These are phyloP conservation scores for Corylus americana DNA, from an alignment of 306 rosid species.

Conservation along the genomic window DNA sequence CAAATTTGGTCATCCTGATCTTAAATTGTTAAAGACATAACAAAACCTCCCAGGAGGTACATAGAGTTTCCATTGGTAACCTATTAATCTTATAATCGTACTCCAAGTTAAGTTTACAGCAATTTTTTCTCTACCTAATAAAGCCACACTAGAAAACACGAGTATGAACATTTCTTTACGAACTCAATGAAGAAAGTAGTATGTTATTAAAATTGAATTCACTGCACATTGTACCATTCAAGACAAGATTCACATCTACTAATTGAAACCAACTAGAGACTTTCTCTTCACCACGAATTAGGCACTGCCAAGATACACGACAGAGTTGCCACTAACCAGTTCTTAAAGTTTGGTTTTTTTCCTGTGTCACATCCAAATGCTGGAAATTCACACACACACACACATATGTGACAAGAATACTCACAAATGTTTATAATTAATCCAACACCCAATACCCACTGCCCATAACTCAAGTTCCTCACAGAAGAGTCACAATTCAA, in stretches of 20 bases:
- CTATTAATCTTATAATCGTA: not conserved
- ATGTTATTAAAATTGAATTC: not conserved
- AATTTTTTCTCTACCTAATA: not conserved
- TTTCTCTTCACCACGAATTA: not conserved
- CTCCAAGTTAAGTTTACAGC: not conserved
- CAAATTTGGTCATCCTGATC: not conserved
- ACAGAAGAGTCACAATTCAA: too few relatives aligned
- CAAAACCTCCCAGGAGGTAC: not conserved
- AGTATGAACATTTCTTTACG: not conserved
- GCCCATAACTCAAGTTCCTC: too few relatives aligned
- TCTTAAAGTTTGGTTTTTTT: not conserved
- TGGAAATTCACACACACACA: not conserved
- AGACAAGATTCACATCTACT: not conserved
- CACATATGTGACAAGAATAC: too few relatives aligned
- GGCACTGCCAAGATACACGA: not conserved
- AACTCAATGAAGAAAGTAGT: not conserved
- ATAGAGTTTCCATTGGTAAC: not conserved
- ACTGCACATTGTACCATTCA: not conserved
- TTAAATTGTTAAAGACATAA: not conserved
- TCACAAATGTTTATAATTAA: too few relatives aligned
- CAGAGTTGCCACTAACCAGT: not conserved
- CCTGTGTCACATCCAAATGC: not conserved
- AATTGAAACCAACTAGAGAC: not conserved
- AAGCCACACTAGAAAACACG: not conserved
- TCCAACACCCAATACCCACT: too few relatives aligned